Evolutionary conservation across 2,329 filamentous ascomycete species (phyloP).

Genomic region (Scedosporium apiospermum): DNA sequence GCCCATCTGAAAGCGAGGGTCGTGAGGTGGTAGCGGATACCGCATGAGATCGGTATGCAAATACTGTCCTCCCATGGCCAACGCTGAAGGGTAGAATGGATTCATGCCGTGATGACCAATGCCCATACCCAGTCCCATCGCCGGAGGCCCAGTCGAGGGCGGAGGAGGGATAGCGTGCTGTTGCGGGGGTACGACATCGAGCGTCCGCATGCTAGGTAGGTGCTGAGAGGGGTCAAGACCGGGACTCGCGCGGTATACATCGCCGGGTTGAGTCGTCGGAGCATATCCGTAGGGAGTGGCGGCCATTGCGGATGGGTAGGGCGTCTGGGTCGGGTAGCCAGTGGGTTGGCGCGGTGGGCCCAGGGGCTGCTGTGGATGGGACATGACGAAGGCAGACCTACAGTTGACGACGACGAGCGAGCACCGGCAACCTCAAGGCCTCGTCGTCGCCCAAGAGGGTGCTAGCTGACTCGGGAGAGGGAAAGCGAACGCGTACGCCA

Average conservation of each 20-base stretch:
- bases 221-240: conserved; percentile 6
- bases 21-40: conserved; percentile 4
- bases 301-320: conserved; percentile 8
- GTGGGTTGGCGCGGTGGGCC: conserved; percentile 6
- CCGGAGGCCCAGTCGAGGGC: neutral
- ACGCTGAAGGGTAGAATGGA: neutral
- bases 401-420: neutral
- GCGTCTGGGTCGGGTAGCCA: conserved; percentile 4
- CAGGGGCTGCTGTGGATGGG: neutral
- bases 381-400: neutral
- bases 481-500: neutral
- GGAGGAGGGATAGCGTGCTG: conserved; percentile 8
- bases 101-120: conserved; percentile 1
- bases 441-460: neutral
- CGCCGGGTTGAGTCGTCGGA: conserved; percentile 2
- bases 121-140: conserved; percentile 4
- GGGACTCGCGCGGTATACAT: conserved; percentile 6
- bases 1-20: conserved; percentile 5
- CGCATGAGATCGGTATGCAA: neutral
- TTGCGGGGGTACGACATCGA: conserved; percentile 17
- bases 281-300: conserved; percentile 7
- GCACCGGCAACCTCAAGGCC: neutral
- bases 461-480: neutral
- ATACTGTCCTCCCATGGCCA: conserved; percentile 18
- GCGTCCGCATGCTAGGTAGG: conserved; percentile 31